Evolutionary conservation across 768 basidiomycete species (phyloP).

Genomic region (Gyrodon lividus): DNA sequence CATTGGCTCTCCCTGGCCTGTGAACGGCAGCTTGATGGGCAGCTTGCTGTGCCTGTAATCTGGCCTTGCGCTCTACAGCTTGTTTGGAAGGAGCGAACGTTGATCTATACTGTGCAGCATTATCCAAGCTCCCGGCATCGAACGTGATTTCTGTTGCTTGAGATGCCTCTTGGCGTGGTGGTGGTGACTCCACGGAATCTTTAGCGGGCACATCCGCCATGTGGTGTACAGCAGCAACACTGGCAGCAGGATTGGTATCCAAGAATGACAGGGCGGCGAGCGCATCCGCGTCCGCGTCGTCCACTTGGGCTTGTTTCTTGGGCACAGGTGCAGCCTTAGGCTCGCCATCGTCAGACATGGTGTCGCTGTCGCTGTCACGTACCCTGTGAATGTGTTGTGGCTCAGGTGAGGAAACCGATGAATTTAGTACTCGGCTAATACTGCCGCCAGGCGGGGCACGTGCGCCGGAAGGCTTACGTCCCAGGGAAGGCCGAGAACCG

Average conservation of each 20-base stretch:
- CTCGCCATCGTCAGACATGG: conserved; percentile 30
- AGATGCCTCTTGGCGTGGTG: conserved; percentile 28
- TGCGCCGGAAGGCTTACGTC: conserved; percentile 82
- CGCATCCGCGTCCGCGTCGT: conserved; percentile 64
- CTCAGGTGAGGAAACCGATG: conserved; percentile 40
- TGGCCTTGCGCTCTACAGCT: conserved; percentile 82
- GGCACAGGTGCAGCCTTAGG: conserved; percentile 1
- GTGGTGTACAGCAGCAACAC: conserved; percentile 13
- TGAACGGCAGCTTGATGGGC: conserved; percentile 77
- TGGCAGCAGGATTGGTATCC: conserved; percentile 37
- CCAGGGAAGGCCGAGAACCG: conserved; percentile 37
- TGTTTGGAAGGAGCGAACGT: conserved; percentile 87
- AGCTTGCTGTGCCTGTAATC: conserved; percentile 78
- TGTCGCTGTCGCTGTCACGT: conserved; percentile 31
- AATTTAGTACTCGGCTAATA: conserved; percentile 38
- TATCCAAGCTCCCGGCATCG: conserved; percentile 24
- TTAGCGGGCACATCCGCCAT: conserved; percentile 1
- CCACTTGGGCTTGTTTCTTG: conserved; percentile 29
- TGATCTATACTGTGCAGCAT: conserved; percentile 58
- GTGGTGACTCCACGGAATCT: conserved; percentile 13
- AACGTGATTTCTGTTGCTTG: conserved; percentile 35
- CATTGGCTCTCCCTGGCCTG: conserved; percentile 63
- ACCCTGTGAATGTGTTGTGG: conserved; percentile 25
- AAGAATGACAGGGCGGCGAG: conserved; percentile 79
- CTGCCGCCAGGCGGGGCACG: conserved; percentile 52